phyloP scores from a whole-genome alignment of 1,284 basidiomycete species.

The Moniliella sp. region DNA sequence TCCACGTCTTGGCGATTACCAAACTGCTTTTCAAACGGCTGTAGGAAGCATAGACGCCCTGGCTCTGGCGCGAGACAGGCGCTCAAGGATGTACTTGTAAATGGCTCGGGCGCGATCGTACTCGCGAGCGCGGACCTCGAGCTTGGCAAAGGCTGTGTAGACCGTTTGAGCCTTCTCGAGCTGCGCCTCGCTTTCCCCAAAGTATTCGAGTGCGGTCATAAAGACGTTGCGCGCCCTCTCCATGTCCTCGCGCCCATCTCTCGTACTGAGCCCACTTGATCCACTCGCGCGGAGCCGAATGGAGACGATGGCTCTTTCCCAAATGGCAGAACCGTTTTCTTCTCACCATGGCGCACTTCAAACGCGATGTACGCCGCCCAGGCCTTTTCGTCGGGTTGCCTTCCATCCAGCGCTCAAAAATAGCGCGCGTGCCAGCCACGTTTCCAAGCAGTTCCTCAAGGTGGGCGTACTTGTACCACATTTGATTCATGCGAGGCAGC shows the following conservation, averaged over 20 bases:
- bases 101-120: conserved; percentile 87
- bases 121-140: conserved; percentile 88
- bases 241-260: conserved; percentile 51
- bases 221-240: conserved; percentile 90
- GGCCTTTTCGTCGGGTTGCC: conserved; percentile 98
- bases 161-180: conserved; percentile 90
- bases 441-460: conserved; percentile 91
- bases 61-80: conserved; percentile 71
- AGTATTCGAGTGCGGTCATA: conserved; percentile 86
- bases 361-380: conserved; percentile 96
- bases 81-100: conserved; percentile 83
- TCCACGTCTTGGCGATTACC: conserved; percentile 71
- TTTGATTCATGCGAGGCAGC: conserved; percentile 64
- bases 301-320: conserved; percentile 78
- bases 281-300: conserved; percentile 86
- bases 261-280: conserved; percentile 91
- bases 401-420: conserved; percentile 99
- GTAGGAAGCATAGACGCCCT: conserved; percentile 62
- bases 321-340: conserved; percentile 74
- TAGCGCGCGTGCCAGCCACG: conserved; percentile 76
- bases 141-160: conserved; percentile 85
- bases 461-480: conserved; percentile 96
- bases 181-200: conserved; percentile 86
- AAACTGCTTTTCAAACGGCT: conserved; percentile 97
- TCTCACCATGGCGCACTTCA: conserved; percentile 75